Evolutionary conservation across 352 stramenopile species (phyloP).

Genomic region (Globisporangium nodosum): DNA sequence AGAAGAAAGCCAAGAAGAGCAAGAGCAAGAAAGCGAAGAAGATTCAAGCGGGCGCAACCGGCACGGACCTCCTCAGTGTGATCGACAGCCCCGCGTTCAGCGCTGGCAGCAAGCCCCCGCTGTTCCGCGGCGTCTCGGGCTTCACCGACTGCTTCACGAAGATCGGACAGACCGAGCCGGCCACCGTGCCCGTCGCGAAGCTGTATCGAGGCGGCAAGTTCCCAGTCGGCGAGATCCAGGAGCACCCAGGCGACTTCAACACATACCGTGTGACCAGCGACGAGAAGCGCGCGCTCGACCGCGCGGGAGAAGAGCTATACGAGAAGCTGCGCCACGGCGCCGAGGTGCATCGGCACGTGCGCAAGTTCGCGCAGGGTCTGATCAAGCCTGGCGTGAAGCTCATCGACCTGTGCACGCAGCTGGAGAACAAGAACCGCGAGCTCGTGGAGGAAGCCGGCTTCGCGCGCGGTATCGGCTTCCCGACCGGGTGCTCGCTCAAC

Average conservation of each 20-base stretch:
- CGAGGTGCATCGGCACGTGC: slow-evolving; percentile 88
- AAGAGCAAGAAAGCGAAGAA: slow-evolving; percentile 13
- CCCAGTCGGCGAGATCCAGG: slow-evolving; percentile 87
- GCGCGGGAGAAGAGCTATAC: slow-evolving; percentile 39
- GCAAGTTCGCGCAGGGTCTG: slow-evolving; percentile 89
- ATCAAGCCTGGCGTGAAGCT: slow-evolving; percentile 94
- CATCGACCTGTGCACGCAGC: slow-evolving; percentile 19
- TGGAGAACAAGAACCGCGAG: slow-evolving; percentile 93
- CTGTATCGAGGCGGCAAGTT: slow-evolving; percentile 45
- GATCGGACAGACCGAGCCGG: slow-evolving; percentile 91
- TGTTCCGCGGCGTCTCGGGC: slow-evolving; percentile 42
- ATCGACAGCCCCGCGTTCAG: background rate
- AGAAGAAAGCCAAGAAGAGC: slow-evolving; percentile 25
- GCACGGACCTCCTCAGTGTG: background rate
- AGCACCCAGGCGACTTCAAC: slow-evolving; percentile 88
- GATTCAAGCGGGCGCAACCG: slow-evolving; percentile 3
- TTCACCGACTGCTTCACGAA: slow-evolving; percentile 90
- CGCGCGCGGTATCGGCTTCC: slow-evolving; percentile 22
- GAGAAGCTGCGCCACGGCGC: slow-evolving; percentile 76
- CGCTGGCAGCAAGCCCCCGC: slow-evolving; percentile 27
- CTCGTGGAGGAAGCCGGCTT: slow-evolving; percentile 89
- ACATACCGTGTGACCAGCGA: slow-evolving; percentile 64
- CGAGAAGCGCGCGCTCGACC: slow-evolving; percentile 75
- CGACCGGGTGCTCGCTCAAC: slow-evolving; percentile 96
- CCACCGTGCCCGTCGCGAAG: slow-evolving; percentile 79